Evolutionary conservation across 495 filamentous ascomycete genomes (phyloP), one percentile per base, ranked within the genome.

Genomic region (Penicillium psychrofluorescens): DNA sequence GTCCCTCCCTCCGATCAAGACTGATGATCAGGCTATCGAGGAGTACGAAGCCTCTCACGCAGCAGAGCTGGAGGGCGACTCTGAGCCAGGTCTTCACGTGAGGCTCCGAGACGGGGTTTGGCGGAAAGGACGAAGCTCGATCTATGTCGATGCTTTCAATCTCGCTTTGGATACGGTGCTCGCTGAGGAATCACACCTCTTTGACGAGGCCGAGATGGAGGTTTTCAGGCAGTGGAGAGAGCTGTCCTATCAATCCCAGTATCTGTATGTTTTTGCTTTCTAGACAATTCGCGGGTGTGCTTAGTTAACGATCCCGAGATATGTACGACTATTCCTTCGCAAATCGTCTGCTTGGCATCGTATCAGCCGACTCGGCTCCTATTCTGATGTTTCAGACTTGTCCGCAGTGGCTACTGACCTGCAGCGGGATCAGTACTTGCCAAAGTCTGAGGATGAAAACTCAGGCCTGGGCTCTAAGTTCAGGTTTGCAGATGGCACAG

Each of bases 141-240:
- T 98, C 42, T 98, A 98, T 53, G 89, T 96, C 11, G 91, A 98
- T 63, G 92, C 91, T 13, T 98, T 98, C 74, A 95, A 95, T 62
- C 68, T 96, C 11, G 89, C 90, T 12, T 72, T 98, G 35, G 82
- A 90, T 46, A 97, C 89, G 2, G 91, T 97, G 14, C 69, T 98
- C 6, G 82, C 85, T 38, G 90, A 96, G 37, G 92, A 98, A 58
- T 74, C 79, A 2, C 88, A 95, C 59, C 68, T 98, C 10, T 98
- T 97, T 58, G 76, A 88, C 53, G 78, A 80, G 50, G 80, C 80
- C 11, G 92, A 98, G 62, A 79, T 77, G 61, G 66, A 75, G 35
- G 76, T 96, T 0, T 96, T 98, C 61, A 63, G 71, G 11, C 67
- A 80, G 38, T 98, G 91, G 88, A 76, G 70, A 50, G 63, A 61